These are phyloP conservation scores for Microsporum canis DNA, from an alignment of 2,329 filamentous ascomycete species.

Conservation along the genomic window DNA sequence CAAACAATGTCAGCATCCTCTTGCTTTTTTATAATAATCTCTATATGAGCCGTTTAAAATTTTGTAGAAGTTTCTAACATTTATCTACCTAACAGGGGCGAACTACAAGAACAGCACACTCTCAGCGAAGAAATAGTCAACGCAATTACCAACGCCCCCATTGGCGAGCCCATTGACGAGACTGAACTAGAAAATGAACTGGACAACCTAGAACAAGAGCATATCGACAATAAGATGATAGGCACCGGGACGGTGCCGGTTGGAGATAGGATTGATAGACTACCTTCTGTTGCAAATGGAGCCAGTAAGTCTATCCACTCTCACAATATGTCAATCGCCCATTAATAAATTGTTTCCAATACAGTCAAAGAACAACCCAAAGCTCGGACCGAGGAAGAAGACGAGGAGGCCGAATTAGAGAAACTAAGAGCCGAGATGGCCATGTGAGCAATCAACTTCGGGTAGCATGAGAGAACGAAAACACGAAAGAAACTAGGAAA, in stretches of 20 bases:
- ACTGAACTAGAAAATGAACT: constrained; percentile 76
- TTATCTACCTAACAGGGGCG: constrained; percentile 51
- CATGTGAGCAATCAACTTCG: constrained; percentile 47
- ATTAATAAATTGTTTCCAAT: constrained; percentile 1
- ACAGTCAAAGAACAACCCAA: constrained; percentile 38
- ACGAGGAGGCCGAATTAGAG: constrained; percentile 88
- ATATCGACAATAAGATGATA: constrained; percentile 87
- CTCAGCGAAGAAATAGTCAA: constrained; percentile 87
- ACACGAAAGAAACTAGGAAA: neutral
- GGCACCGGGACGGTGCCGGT: constrained; percentile 77
- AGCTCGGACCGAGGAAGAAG: constrained; percentile 60
- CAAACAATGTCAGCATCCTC: constrained; percentile 65
- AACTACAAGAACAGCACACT: constrained; percentile 79
- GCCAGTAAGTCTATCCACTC: constrained; percentile 52
- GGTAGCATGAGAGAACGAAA: neutral
- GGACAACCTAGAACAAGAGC: constrained; percentile 77
- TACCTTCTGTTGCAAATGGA: constrained; percentile 63
- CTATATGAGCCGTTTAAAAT: neutral
- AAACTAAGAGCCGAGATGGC: constrained; percentile 96
- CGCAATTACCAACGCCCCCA: constrained; percentile 62
- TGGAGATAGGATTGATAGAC: constrained; percentile 56
- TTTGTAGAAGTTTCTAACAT: neutral
- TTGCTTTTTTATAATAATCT: neutral
- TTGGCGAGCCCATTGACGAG: constrained; percentile 67
- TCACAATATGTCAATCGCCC: neutral